Evolutionary conservation across 305 asterid genomes (phyloP).

Genomic region (Euphrasia arctica): DNA sequence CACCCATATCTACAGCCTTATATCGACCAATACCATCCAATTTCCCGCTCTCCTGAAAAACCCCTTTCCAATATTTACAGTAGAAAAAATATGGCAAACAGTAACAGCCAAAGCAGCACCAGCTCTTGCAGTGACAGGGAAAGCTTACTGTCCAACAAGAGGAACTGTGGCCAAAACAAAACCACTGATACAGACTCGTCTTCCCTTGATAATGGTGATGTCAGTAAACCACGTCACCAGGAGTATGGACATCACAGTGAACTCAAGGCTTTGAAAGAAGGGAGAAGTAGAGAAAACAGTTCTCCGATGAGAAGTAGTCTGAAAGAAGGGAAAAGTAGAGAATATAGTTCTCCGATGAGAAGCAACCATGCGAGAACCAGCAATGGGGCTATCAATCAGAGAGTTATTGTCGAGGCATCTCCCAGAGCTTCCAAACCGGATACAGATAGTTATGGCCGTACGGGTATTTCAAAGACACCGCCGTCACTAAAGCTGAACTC

Average conservation of each 20-base stretch:
- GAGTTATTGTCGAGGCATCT: conserved; percentile 49
- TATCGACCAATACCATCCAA: conserved; percentile 64
- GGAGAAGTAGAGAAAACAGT: conserved; percentile 41
- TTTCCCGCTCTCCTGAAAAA: conserved; percentile 32
- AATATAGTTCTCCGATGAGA: conserved; percentile 79
- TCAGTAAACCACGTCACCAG: conserved; percentile 24
- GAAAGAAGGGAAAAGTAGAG: conserved; percentile 25
- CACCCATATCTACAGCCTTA: conserved; percentile 87
- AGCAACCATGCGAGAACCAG: conserved; percentile 43
- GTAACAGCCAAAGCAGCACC: conserved; percentile 67
- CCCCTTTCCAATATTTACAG: conserved; percentile 11
- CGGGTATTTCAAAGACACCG: conserved; percentile 47
- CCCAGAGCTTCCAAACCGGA: conserved; percentile 48
- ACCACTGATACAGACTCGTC: conserved; percentile 34
- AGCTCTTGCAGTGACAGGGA: conserved; percentile 93
- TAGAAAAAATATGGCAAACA: conserved; percentile 64
- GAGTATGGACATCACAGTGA: conserved; percentile 40
- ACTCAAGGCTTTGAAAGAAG: conserved; percentile 79
- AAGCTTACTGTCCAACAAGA: conserved; percentile 38
- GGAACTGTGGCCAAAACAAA: conserved; percentile 40
- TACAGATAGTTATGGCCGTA: conserved; percentile 33
- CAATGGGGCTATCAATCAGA: conserved; percentile 39
- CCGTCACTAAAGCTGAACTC: conserved; percentile 33
- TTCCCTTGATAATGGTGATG: conserved; percentile 38
- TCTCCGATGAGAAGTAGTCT: too few relatives aligned